Base-by-base conservation (phyloP, 2,329 filamentous ascomycete genomes). In the Fonsecaea pugnacius region DNA sequence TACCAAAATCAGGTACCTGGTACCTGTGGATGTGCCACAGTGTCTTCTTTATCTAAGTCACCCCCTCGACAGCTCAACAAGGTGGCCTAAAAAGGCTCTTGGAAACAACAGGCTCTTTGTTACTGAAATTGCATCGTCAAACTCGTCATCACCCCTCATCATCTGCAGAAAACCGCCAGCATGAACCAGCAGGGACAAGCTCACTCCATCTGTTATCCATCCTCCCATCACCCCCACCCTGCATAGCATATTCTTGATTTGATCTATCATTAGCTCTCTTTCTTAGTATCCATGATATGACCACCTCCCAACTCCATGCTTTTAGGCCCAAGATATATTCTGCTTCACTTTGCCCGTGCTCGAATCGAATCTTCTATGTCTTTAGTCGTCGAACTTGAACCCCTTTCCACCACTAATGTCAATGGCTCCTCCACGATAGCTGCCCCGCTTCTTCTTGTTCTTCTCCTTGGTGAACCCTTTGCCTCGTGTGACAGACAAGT, bases 391-490 rank as follows among this genome's bases (percentile, higher is more conserved):
- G 78, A 99, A 99, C 81, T 96, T 97, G 81, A 96, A 90, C 64
- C 91, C 90, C 79, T 94, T 93, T 69, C 90, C 89, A 21, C 89
- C 87, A 14, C 84, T 79, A 59, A 94, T 90, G 75, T 99, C 93
- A 73, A 99, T 96, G 58, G 85, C 79, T 6, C 95, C 95, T 51
- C 95, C 95, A 54, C 90, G 88, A 83, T 96, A 99, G 70, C 89
- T 91, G 57, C 95, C 95, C 72, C 88, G 85, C 84, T 92, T 93
- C 85, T 92, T 95, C 84, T 99, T 99, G 81, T 99, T 99, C 88
- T 99, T 99, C 83, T 98, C 95, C 83, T 99, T 99, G 65, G 94
- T 98, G 80, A 99, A 99, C 3, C 92, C 92, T 81, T 97, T 98
- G 73, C 95, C 95, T 76, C 90, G 91, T 35, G 94, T 98, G 43